Conservation (phyloP, 148 eudicot species). For the Cornus controversa region DNA sequence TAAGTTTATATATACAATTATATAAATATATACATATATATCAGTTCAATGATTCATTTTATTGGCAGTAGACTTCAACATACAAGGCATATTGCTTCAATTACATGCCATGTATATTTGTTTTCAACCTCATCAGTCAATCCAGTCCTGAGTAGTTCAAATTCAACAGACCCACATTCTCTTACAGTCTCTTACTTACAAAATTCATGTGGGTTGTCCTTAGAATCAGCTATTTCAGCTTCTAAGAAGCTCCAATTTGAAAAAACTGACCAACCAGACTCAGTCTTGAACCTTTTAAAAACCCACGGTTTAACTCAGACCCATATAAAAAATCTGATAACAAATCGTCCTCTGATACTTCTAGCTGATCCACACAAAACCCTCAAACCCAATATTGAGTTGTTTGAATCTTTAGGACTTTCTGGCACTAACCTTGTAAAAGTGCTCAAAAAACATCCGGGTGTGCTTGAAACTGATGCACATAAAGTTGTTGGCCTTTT, state of each 20-base stretch:
- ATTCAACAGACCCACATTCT: slow-evolving; percentile 9
- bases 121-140: slow-evolving; percentile 7
- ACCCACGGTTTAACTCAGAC: neutral
- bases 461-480: neutral
- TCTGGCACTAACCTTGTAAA: neutral
- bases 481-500: neutral
- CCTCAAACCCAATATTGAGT: slow-evolving; percentile 7
- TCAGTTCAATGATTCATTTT: no score
- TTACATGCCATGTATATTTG: neutral
- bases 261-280: slow-evolving; percentile 7
- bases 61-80: no score
- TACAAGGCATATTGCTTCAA: no score
- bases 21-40: no score
- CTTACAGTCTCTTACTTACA: slow-evolving; percentile 7
- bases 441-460: neutral
- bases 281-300: slow-evolving; percentile 7
- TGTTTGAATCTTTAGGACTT: slow-evolving; percentile 8
- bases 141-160: neutral
- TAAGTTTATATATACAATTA: no score
- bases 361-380: slow-evolving; percentile 1
- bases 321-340: neutral
- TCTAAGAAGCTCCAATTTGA: slow-evolving; percentile 16
- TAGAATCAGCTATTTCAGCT: slow-evolving; percentile 19
- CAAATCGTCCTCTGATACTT: neutral
- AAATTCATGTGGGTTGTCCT: slow-evolving; percentile 20